A percentile compares a stretch with the other conserved stretches of the same genome.
Conservation (phyloP, 257 asterid species). For the Primulina huaijiensis region DNA sequence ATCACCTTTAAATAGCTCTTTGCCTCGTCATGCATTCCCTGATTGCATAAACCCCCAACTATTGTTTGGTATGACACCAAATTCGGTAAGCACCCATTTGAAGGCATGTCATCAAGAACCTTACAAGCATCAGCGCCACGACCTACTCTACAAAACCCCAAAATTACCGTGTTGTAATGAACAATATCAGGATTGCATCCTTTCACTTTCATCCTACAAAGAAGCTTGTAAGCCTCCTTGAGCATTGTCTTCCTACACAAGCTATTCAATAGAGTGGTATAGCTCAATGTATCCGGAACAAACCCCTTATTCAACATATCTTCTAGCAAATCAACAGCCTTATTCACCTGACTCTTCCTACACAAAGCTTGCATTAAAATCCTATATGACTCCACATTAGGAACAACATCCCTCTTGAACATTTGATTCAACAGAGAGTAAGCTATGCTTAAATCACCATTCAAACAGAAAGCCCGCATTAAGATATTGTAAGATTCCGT, state of each 20-base stretch:
- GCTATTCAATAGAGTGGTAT: conserved; percentile 75
- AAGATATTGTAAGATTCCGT: conserved; percentile 72
- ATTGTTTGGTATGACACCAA: conserved; percentile 63
- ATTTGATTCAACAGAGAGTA: conserved; percentile 66
- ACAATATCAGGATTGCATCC: conserved; percentile 87
- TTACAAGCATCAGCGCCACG: conserved; percentile 82
- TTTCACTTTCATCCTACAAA: conserved; percentile 86
- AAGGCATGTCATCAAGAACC: conserved; percentile 76
- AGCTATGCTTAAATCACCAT: conserved; percentile 69
- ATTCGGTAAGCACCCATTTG: conserved; percentile 81
- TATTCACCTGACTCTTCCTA: conserved; percentile 89
- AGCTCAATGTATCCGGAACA: conserved; percentile 72
- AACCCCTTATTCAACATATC: conserved; percentile 97
- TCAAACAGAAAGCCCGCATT: conserved; percentile 78
- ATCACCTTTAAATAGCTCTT: conserved; percentile 47
- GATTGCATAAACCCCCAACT: conserved; percentile 70
- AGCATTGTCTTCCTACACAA: conserved; percentile 85
- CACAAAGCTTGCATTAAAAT: conserved; percentile 86
- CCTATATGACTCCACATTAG: conserved; percentile 74
- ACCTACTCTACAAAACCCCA: conserved; percentile 75
- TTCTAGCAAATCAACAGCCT: conserved; percentile 74
- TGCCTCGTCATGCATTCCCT: conserved; percentile 78
- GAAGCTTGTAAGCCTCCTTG: conserved; percentile 90
- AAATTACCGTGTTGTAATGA: conserved; percentile 77
- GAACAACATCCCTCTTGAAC: conserved; percentile 74